Percentiles rank a stretch among this genome's conserved stretches.
These are phyloP conservation scores for Pontederia paniculata DNA, from an alignment of 176 grass and related monocot genomes.

Conservation along the genomic window DNA sequence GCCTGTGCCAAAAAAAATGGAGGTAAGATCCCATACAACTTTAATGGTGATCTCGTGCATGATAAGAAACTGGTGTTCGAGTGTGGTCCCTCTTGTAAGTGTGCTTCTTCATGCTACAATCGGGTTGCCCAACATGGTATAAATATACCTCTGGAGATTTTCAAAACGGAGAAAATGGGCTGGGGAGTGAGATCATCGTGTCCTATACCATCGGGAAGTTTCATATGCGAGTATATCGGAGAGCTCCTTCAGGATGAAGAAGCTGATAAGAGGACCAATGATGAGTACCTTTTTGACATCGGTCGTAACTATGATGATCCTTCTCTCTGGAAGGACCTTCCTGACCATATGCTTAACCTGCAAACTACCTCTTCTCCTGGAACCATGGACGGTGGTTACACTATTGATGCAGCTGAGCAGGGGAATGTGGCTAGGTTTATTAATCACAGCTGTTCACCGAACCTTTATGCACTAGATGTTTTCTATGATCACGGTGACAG, in stretches of 20 bases:
- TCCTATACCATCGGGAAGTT: slow-evolving; percentile 63
- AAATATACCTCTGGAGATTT: slow-evolving; percentile 61
- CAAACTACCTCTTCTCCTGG: slow-evolving; percentile 11
- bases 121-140: slow-evolving; percentile 54
- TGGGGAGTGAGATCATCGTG: slow-evolving; percentile 70
- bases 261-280: slow-evolving; percentile 40
- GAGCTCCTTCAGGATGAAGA: slow-evolving; percentile 38
- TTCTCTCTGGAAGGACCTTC: slow-evolving; percentile 25
- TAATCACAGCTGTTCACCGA: slow-evolving; percentile 67
- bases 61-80: slow-evolving; percentile 49
- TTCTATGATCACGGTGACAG: slow-evolving; percentile 58
- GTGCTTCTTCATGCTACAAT: slow-evolving; percentile 53
- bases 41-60: slow-evolving; percentile 43
- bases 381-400: slow-evolving; percentile 36
- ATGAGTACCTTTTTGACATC: slow-evolving; percentile 61
- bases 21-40: slow-evolving; percentile 62
- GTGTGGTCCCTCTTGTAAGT: slow-evolving; percentile 64
- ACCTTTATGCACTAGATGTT: slow-evolving; percentile 66
- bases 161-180: slow-evolving; percentile 46
- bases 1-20: slow-evolving; percentile 52
- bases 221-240: slow-evolving; percentile 73
- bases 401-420: slow-evolving; percentile 43
- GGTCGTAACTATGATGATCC: slow-evolving; percentile 40
- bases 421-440: slow-evolving; percentile 79
- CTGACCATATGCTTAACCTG: slow-evolving; percentile 11